Base-by-base conservation (phyloP, 495 filamentous ascomycete genomes). In the Barbatosphaeria neglecta region DNA sequence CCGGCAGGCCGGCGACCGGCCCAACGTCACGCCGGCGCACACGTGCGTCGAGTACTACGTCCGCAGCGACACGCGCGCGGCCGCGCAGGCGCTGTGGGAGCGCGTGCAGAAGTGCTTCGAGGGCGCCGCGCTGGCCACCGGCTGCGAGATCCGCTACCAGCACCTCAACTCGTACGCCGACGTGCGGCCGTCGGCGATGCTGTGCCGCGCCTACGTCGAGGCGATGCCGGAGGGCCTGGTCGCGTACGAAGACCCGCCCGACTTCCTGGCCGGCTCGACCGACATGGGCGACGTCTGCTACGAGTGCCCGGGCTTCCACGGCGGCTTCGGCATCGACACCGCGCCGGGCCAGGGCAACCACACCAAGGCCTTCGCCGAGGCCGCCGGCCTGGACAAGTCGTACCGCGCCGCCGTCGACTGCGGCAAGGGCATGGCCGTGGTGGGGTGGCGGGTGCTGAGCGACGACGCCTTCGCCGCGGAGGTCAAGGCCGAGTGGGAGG, bases 241-340 rank as follows among this genome's bases (percentile, higher is more conserved):
- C 31, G 37, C 54, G n/a, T 50, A 60, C 53, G 60, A 56, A 49
- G 60, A 72, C 22, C 63, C 60, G 1, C 58, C 61, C 0, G 60
- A 74, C 10, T 64, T 73, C 22, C 59, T 69, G 19, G 63, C 62
- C 9, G 61, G 65, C 2, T 68, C 65, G 19, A 68, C 67, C 35
- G 56, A 69, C 17, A 61, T 67, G 78, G 77, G 76, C 0, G 74
- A 81, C 44, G 75, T 81, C 1, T 74, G 72, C 7, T 74, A 80
- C 31, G 62, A 66, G 41, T 66, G 75, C 17, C 77, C 77, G 4
- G 70, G 74, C 2, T 78, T 81, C 58, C 77, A 81, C 48, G 75
- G 72, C 1, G 64, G 67, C 0, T 80, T 80, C 54, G 67, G 63
- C 18, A 77, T 81, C 40, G 60, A 58, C 1, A 62, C 73, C 0